Base-by-base conservation (phyloP, 163 green algal genomes). In the Scenedesmus sp. region DNA sequence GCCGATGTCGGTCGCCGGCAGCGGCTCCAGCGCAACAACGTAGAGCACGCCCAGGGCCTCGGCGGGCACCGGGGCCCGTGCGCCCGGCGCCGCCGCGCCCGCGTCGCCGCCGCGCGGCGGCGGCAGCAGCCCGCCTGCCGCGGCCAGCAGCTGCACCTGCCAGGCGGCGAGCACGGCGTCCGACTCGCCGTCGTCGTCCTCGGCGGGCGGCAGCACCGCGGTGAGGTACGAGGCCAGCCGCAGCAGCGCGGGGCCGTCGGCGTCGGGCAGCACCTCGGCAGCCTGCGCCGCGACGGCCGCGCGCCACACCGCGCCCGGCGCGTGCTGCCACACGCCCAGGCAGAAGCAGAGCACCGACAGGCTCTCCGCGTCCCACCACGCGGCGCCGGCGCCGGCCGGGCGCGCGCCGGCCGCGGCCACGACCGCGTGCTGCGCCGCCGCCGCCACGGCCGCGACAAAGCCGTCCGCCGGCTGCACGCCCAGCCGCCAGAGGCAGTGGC, bases 331-430 rank as follows among this genome's bases (percentile, higher is more conserved):
- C 18, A 67, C 31, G 2, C 29, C 20, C 14, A 70, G 42, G 70
- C 70, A 78, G 20, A 60, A 58, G 56, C 57, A 67, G 44, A 70
- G 26, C 56, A 78, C 57, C 14, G 70, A 78, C 29, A 78, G 44
- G 57, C 70, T 78, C 57, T 78, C 70, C 22, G 56, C 56, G 44
- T 70, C 56, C 70, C 42, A 60, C 39, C 39, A 15, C 39, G 39
- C 39, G 39, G 7, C 10, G 39, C 39, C 39, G 10, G 39, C 39
- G 10, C 39, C 34, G 39, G 36, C 63, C 54, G 20, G n/a, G 24
- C 24, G 3, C 56, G n/a, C 9, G 18, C 4, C 22, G 36, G 24
- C 22, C 24, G 31, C 29, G 29, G 31, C 22, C n/a, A 3, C n/a
- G 42, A 10, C 39, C 28, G 63, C 63, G 47, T 77, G 36, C 69